Percentiles rank a stretch among this genome's conserved stretches.
Conservation (phyloP, 1,284 basidiomycete genomes). For the Fomitiporia mediterranea region DNA sequence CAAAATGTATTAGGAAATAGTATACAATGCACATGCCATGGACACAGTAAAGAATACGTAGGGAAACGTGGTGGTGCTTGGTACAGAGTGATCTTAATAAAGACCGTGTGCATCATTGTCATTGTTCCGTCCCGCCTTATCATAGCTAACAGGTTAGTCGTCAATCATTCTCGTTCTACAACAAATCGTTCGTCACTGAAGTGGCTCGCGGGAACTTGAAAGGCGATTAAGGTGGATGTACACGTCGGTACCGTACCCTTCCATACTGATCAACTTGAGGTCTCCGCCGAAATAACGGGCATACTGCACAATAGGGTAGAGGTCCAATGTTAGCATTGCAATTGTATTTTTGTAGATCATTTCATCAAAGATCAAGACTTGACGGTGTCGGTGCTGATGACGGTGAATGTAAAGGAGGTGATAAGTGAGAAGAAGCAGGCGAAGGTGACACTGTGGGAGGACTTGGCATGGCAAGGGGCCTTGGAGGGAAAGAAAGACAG, state of each 20-base stretch:
- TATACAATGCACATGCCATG: too few relatives aligned
- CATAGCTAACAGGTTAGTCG: too few relatives aligned
- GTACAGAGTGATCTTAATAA: too few relatives aligned
- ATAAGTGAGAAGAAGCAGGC: neutral
- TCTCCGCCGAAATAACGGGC: slow-evolving; percentile 97
- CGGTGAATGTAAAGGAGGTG: slow-evolving; percentile 8
- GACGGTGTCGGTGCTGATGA: too few relatives aligned
- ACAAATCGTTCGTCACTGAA: slow-evolving; percentile 35
- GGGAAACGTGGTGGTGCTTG: too few relatives aligned
- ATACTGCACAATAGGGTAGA: slow-evolving; percentile 49
- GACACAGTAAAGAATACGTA: too few relatives aligned
- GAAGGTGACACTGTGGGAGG: neutral
- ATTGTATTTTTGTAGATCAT: slow-evolving; percentile 10
- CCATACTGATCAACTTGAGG: slow-evolving; percentile 95
- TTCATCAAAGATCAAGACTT: too few relatives aligned
- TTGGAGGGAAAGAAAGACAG: neutral
- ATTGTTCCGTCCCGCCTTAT: too few relatives aligned
- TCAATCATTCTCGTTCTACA: too few relatives aligned
- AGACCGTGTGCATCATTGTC: too few relatives aligned
- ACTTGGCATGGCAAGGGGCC: neutral
- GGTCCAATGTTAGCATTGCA: slow-evolving; percentile 5
- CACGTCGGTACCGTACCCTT: slow-evolving; percentile 90
- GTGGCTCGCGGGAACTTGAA: slow-evolving; percentile 75
- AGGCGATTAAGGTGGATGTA: slow-evolving; percentile 88
- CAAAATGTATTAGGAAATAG: too few relatives aligned